Evolutionary conservation across 1,284 basidiomycete genomes (phyloP).

Genomic region (Ganoderma multipileum): DNA sequence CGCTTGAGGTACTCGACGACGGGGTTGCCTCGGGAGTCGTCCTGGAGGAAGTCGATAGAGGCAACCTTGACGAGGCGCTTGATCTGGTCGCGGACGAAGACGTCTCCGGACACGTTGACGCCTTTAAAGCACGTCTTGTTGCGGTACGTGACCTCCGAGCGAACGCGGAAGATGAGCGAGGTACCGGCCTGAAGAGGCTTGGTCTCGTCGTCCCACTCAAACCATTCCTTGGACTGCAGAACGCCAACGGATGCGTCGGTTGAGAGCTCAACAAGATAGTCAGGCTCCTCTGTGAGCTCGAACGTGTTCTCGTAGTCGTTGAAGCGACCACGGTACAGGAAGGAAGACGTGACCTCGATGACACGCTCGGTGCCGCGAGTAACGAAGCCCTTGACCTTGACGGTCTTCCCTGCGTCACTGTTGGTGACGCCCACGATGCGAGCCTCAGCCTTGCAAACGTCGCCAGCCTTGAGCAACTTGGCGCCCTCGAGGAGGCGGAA

Average conservation of each 20-base stretch:
- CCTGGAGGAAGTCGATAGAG: slow-evolving; percentile 85
- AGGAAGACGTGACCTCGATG: slow-evolving; percentile 94
- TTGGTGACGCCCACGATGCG: slow-evolving; percentile 91
- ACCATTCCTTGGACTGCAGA: slow-evolving; percentile 97
- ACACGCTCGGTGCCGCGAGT: slow-evolving; percentile 79
- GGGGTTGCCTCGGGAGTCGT: slow-evolving; percentile 92
- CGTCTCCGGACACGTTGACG: slow-evolving; percentile 85
- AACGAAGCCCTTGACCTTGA: slow-evolving; percentile 91
- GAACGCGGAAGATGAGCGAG: slow-evolving; percentile 88
- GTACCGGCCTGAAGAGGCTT: slow-evolving; percentile 83
- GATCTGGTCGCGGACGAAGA: slow-evolving; percentile 86
- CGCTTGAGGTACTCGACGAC: slow-evolving; percentile 94
- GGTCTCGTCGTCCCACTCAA: slow-evolving; percentile 90
- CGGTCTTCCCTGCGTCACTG: slow-evolving; percentile 91
- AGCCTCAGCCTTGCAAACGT: slow-evolving; percentile 91
- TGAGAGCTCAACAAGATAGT: slow-evolving; percentile 82
- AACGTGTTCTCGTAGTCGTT: slow-evolving; percentile 96
- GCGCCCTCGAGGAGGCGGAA: slow-evolving; percentile 90
- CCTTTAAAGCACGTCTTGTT: slow-evolving; percentile 88
- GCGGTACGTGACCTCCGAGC: slow-evolving; percentile 89
- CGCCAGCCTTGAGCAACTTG: slow-evolving; percentile 82
- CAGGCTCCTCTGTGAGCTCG: slow-evolving; percentile 88
- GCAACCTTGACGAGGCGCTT: slow-evolving; percentile 90
- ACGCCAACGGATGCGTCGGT: slow-evolving; percentile 89
- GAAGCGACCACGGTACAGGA: slow-evolving; percentile 97